Evolutionary conservation across 345 rosid species (phyloP), one percentile per base, ranked within the genome.

Genomic region (Brassica napus): DNA sequence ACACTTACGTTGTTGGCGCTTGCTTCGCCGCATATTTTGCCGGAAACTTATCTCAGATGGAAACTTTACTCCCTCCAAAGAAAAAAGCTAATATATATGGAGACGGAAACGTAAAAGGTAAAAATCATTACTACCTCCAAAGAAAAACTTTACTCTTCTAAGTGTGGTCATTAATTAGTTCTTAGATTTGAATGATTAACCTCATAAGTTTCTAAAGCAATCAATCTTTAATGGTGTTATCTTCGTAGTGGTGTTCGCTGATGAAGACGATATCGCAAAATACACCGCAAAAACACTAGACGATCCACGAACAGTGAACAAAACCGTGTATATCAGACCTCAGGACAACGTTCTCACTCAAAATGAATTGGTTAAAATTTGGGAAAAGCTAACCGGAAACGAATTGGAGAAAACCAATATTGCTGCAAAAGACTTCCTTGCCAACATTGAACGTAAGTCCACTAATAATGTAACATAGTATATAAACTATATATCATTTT

Each of bases 21-120:
- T 92, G 98, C 78, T 95, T 88, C 15, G 96, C 83, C 1, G 99
- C 91, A 6, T 95, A 91, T 76, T 91, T 94, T 14, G 96, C 68
- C 21, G 92, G 87, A 28, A 89, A 85, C 77, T 93, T 90, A 37
- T 90, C 87, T 8, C 98, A 92, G 70, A 79, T 90, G 63, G 85
- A 39, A 26, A 81, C 83, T 0, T 88, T 94, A 23, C 68, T 82
- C n/a, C 97, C 98, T 75, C 97, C 98, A 0, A 85, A 83, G 11
- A 68, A 87, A 9, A 68, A 74, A 1, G 86, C 91, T 0, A 47
- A 8, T 23, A 72, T 94, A 6, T 94, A 88, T 5, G 98, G 97
- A 0, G 90, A 92, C 24, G 97, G 94, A 8, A 88, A 91, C 30
- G 86, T 75, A 8, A 91, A 92, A 83, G 97, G 97, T 94, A 81